Percentiles rank a stretch among this genome's conserved stretches.
Conservation (phyloP, 176 grass and related monocot genomes). For the Phyllostachys edulis region DNA sequence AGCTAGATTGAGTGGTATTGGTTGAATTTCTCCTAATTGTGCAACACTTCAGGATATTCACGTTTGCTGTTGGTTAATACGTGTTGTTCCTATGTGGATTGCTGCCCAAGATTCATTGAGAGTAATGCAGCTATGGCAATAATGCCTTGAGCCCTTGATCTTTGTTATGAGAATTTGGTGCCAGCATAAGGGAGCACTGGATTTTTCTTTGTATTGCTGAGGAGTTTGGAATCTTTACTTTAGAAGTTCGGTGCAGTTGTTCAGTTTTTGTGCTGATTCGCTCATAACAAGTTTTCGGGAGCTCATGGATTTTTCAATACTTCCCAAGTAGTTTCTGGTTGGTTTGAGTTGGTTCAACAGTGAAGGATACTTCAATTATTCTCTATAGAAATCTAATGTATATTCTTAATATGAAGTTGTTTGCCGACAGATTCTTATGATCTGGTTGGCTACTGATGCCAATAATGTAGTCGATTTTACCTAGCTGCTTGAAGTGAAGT, state of each 20-base stretch:
- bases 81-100: not conserved
- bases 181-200: not conserved
- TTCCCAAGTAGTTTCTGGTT: not conserved
- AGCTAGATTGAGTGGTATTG: not conserved
- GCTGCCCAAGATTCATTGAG: not conserved
- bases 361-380: too few relatives aligned
- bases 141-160: not conserved
- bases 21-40: not conserved
- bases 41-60: not conserved
- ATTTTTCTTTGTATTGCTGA: not conserved
- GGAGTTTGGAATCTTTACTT: too few relatives aligned
- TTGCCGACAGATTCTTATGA: too few relatives aligned
- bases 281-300: not conserved
- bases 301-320: not conserved
- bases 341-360: not conserved
- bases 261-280: not conserved
- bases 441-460: too few relatives aligned
- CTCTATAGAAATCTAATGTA: too few relatives aligned
- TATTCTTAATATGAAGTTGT: too few relatives aligned
- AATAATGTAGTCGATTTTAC: too few relatives aligned
- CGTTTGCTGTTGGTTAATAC: not conserved
- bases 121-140: not conserved
- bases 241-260: too few relatives aligned
- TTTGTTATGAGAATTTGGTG: not conserved
- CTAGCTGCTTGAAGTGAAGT: too few relatives aligned